Base-by-base conservation (phyloP, 2,329 filamentous ascomycete species). In the Aspergillus caelatus region DNA sequence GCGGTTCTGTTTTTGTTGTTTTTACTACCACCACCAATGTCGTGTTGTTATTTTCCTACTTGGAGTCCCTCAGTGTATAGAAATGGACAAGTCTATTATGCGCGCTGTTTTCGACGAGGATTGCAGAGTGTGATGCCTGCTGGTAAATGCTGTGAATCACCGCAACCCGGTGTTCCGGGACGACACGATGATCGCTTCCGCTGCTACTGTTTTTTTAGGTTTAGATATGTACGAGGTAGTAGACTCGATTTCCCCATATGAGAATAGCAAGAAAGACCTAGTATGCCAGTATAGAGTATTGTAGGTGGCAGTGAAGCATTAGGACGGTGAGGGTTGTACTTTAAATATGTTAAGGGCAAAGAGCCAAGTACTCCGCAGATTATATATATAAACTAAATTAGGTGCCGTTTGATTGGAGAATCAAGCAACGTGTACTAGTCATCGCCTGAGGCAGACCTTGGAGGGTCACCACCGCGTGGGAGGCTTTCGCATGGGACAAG, bases 51-150 rank as follows among this genome's bases (percentile, higher is more conserved):
- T 63, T 63, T 63, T 66, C 65, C 58, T 53, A 59, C 67, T 64
- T 67, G 69, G 66, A 58, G 68, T 67, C 67, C 71, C 68, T 67
- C 68, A 70, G 64, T 76, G 74, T 76, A 77, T 75, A 76, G 74
- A 76, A 76, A 74, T 67, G 67, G 66, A 71, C 67, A 63, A 61
- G 39, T 57, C 28, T 59, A 45, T n/a, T 57, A 62, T 53, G n/a
- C 21, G 21, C 32, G 52, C 32, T n/a, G 16, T 19, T 36, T 39
- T 39, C 14, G 23, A n/a, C 21, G 21, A 30, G 12, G 2, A 7
- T 34, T 23, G 23, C 23, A 36, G n/a, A 5, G 6, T 54, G 32
- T 28, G 50, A 54, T 34, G 46, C 21, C 28, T 32, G 9, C 30
- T n/a, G 8, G 4, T 21, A n/a, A 16, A 26, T 48, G 23, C 48